Evolutionary conservation across 352 stramenopile genomes (phyloP).

Genomic region (Pythium apleroticum): DNA sequence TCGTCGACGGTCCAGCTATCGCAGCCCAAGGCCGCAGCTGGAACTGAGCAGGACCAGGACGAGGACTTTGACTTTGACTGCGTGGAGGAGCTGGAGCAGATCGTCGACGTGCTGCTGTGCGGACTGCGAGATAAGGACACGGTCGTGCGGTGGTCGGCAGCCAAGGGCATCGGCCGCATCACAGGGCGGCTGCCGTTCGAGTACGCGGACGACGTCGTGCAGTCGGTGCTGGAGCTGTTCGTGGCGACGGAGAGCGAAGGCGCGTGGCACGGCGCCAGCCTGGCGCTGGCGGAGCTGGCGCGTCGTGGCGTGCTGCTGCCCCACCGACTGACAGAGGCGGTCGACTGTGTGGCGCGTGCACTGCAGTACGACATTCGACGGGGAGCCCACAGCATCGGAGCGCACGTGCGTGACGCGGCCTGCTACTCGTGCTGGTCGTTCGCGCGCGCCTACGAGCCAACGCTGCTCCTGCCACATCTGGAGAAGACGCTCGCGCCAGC

Average conservation of each 20-base stretch:
- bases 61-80: slow-evolving; percentile 69
- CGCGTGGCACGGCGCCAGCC: slow-evolving; percentile 97
- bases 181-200: slow-evolving; percentile 92
- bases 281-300: slow-evolving; percentile 95
- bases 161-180: slow-evolving; percentile 98
- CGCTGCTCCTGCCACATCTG: slow-evolving; percentile 90
- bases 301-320: slow-evolving; percentile 95
- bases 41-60: slow-evolving; percentile 27
- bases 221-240: slow-evolving; percentile 95
- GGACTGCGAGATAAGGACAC: slow-evolving; percentile 94
- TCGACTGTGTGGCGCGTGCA: slow-evolving; percentile 91
- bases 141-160: slow-evolving; percentile 97
- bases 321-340: slow-evolving; percentile 86
- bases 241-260: slow-evolving; percentile 90
- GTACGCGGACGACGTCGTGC: slow-evolving; percentile 97
- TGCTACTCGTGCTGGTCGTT: slow-evolving; percentile 99
- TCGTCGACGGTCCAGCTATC: not conserved
- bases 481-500: slow-evolving; percentile 82
- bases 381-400: slow-evolving; percentile 94
- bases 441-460: slow-evolving; percentile 93
- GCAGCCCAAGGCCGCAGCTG: not conserved
- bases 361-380: slow-evolving; percentile 95
- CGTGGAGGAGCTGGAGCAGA: slow-evolving; percentile 97
- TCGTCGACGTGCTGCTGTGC: slow-evolving; percentile 91
- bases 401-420: slow-evolving; percentile 97